Conservation (phyloP, 225 moss, liverwort and hornwort species). For the Rhytidiadelphus loreus region DNA sequence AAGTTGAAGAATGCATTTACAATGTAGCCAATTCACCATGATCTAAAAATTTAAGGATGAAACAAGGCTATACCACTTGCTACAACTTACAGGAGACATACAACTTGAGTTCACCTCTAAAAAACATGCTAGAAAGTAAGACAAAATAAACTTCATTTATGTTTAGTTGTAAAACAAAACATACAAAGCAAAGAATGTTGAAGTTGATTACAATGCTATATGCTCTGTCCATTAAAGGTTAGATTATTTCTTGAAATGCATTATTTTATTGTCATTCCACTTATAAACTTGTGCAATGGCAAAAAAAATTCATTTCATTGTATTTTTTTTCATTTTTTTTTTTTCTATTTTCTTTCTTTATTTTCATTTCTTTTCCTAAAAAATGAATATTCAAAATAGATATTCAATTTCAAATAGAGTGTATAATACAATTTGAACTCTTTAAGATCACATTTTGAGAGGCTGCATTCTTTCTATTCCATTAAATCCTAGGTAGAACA, state of each 20-base stretch:
- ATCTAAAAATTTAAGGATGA: neutral
- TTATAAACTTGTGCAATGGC: no score
- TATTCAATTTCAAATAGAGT: no score
- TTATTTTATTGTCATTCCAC: no score
- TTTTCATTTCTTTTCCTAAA: no score
- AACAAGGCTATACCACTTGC: neutral
- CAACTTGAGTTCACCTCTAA: neutral
- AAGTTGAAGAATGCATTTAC: neutral
- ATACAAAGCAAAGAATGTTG: neutral
- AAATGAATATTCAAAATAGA: no score
- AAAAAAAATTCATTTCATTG: no score
- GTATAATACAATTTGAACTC: no score
- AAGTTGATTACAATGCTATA: neutral
- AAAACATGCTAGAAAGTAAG: no score
- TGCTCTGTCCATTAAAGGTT: neutral
- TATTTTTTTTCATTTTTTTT: no score
- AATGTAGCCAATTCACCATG: neutral
- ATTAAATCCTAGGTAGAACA: neutral
- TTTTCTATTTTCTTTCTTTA: no score
- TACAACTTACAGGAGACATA: neutral
- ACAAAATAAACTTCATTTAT: neutral
- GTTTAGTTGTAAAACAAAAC: neutral
- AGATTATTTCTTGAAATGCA: neutral
- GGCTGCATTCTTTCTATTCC: neutral
- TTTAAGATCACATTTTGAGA: no score